A percentile compares a stretch with the other conserved stretches of the same genome.
Evolutionary conservation across 495 filamentous ascomycete genomes (phyloP).

Genomic region (Clohesyomyces aquaticus): DNA sequence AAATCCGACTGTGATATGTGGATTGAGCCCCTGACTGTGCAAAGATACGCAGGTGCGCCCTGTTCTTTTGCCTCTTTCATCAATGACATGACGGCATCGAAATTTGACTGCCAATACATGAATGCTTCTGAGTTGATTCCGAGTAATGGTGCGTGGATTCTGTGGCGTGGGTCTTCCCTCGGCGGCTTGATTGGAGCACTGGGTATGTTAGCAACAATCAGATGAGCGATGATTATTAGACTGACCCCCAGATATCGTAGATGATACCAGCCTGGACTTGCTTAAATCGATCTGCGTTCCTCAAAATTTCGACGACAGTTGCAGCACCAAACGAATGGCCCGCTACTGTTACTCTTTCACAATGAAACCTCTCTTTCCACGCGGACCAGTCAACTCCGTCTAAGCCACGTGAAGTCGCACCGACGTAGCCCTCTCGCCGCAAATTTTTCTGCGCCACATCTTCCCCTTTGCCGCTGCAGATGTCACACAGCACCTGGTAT

Average conservation of each 20-base stretch:
- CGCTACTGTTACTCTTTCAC: slow-evolving; percentile 43
- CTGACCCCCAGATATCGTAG: slow-evolving; percentile 62
- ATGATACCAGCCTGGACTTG: slow-evolving; percentile 62
- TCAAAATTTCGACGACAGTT: slow-evolving; percentile 49
- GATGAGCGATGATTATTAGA: slow-evolving; percentile 7
- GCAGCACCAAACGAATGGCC: slow-evolving; percentile 52
- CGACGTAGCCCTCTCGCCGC: slow-evolving; percentile 55
- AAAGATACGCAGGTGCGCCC: slow-evolving; percentile 58
- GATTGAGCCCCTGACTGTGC: slow-evolving; percentile 62
- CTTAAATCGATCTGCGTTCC: slow-evolving; percentile 53
- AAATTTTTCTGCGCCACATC: slow-evolving; percentile 52
- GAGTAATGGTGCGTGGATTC: slow-evolving; percentile 56
- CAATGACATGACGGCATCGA: slow-evolving; percentile 54
- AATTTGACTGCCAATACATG: slow-evolving; percentile 64
- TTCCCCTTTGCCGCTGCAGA: slow-evolving; percentile 45
- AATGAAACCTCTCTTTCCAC: slow-evolving; percentile 48
- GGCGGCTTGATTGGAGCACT: slow-evolving; percentile 42
- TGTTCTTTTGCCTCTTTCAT: slow-evolving; percentile 56
- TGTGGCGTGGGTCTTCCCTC: slow-evolving; percentile 44
- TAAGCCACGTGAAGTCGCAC: slow-evolving; percentile 54
- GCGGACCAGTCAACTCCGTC: slow-evolving; percentile 50
- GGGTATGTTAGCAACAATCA: slow-evolving; percentile 41
- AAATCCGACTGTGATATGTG: slow-evolving; percentile 64
- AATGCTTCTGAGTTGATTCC: slow-evolving; percentile 66
- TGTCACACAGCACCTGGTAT: slow-evolving; percentile 45